Conservation (phyloP, 257 asterid genomes). For the Fraxinus quadrangulata region DNA sequence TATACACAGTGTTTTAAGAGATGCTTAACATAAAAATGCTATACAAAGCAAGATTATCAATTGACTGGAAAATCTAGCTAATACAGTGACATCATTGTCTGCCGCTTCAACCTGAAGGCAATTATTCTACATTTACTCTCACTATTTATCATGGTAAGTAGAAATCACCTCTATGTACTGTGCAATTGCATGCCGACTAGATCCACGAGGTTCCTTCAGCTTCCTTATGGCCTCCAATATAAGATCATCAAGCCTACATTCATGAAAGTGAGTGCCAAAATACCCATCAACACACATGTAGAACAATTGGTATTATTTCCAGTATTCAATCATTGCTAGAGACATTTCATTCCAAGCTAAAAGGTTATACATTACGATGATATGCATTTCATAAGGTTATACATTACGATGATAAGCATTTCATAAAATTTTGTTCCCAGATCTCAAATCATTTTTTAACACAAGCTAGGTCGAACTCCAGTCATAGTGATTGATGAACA, state of each 20-base stretch:
- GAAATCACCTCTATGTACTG: constrained; percentile 73
- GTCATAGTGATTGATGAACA: background rate
- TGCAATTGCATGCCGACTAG: constrained; percentile 64
- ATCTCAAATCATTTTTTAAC: background rate
- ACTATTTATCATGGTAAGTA: background rate
- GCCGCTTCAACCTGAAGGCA: background rate
- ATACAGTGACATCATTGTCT: background rate
- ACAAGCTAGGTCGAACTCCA: background rate
- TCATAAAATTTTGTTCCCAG: constrained; percentile 11
- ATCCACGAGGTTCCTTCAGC: constrained; percentile 94
- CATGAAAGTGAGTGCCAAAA: constrained; percentile 27
- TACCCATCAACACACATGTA: constrained; percentile 10
- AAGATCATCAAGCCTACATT: constrained; percentile 68
- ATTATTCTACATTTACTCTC: constrained; percentile 5
- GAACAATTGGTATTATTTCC: constrained; percentile 1
- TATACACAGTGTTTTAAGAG: constrained; percentile 1
- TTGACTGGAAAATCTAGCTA: constrained; percentile 10
- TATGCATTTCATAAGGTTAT: background rate
- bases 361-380: background rate
- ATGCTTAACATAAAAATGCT: background rate
- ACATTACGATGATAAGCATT: background rate
- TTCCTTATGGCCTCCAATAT: constrained; percentile 79
- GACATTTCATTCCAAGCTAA: constrained; percentile 10
- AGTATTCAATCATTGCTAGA: background rate
- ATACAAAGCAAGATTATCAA: background rate